Evolutionary conservation across 345 rosid species (phyloP).

Genomic region (Carallia pectinifolia): DNA sequence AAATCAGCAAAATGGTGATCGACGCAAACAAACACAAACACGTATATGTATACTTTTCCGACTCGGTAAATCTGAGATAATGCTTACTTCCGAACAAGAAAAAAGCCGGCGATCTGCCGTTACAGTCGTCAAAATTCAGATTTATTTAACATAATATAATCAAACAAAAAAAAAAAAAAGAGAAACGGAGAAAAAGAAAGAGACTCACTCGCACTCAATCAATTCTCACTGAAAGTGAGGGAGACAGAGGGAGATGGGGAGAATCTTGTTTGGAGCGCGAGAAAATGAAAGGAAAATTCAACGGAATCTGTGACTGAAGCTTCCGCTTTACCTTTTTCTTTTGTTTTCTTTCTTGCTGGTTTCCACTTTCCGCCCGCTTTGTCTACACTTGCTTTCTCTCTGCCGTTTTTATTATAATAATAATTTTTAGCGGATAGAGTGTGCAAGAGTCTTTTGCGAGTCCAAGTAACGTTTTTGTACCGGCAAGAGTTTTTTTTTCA

Average conservation of each 20-base stretch:
- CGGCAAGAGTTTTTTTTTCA: neutral
- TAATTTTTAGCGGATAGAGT: neutral
- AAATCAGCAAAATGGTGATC: too few relatives aligned
- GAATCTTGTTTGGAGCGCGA: conserved; percentile 8
- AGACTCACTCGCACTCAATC: too few relatives aligned
- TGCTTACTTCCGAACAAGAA: neutral
- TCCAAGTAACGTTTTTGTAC: conserved; percentile 27
- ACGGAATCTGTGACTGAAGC: conserved; percentile 12
- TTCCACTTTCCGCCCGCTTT: conserved; percentile 7
- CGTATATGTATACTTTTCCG: neutral
- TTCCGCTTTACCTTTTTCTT: too few relatives aligned
- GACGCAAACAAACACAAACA: neutral
- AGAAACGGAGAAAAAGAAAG: too few relatives aligned
- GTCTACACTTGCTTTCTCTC: neutral
- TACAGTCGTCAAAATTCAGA: neutral
- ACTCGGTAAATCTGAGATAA: neutral
- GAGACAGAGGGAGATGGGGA: neutral
- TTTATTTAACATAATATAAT: neutral
- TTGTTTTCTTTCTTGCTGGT: conserved; percentile 1
- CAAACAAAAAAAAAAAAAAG: neutral
- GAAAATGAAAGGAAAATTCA: neutral
- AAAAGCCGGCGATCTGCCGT: conserved; percentile 13
- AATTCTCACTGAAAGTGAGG: neutral
- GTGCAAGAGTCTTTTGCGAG: conserved; percentile 15
- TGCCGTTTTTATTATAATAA: neutral